Conservation (phyloP, 73 alveolate species). For the Symbiodinium pilosum region DNA sequence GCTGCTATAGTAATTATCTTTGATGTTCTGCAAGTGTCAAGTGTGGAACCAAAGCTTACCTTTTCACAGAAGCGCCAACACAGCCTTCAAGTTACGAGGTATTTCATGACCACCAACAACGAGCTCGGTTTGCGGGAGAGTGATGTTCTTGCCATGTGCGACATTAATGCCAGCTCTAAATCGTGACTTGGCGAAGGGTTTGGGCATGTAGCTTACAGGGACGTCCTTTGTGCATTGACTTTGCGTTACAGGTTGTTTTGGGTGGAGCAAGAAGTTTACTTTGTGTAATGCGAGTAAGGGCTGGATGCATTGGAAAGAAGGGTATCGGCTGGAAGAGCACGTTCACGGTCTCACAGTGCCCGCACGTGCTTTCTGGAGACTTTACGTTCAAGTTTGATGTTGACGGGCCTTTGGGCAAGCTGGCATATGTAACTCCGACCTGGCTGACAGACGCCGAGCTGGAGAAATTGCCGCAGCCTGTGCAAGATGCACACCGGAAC, state of each 20-base stretch:
- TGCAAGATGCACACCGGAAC: conserved; percentile 7
- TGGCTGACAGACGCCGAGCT: conserved; percentile 39
- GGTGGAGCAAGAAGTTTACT: too few relatives aligned
- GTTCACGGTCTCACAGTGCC: conserved; percentile 35
- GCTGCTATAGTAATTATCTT: too few relatives aligned
- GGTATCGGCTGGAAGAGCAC: conserved; percentile 88
- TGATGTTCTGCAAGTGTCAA: too few relatives aligned
- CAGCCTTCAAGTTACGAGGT: too few relatives aligned
- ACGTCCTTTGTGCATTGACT: too few relatives aligned
- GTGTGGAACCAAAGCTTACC: too few relatives aligned
- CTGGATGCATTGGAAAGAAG: conserved; percentile 62
- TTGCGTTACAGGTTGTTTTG: too few relatives aligned
- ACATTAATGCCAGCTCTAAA: conserved; percentile 47
- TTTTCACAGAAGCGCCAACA: too few relatives aligned
- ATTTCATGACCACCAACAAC: conserved; percentile 37
- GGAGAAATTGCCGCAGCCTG: conserved; percentile 1
- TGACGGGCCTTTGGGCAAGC: conserved; percentile 23
- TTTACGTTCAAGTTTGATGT: conserved; percentile 54
- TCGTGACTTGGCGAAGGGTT: not conserved
- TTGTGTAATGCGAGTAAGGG: not conserved
- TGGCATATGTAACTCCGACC: conserved; percentile 57
- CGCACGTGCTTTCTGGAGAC: conserved; percentile 35
- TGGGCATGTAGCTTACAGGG: too few relatives aligned
- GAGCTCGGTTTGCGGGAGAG: conserved; percentile 42
- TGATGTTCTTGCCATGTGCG: conserved; percentile 70